These are phyloP conservation scores for Phyllosticta citrichinensis DNA, from an alignment of 2,329 filamentous ascomycete species.

Conservation along the genomic window DNA sequence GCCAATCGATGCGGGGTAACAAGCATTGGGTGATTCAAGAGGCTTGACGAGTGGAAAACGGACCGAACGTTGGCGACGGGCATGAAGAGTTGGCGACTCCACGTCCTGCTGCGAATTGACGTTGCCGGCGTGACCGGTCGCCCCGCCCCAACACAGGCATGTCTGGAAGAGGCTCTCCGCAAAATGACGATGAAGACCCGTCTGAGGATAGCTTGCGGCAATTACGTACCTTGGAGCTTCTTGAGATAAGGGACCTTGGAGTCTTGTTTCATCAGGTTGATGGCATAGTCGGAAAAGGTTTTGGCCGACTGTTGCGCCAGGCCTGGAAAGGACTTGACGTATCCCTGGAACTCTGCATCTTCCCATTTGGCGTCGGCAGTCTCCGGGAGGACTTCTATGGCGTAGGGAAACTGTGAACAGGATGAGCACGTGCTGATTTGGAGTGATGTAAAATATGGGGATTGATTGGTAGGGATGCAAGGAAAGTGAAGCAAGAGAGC, in stretches of 20 bases:
- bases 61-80: conserved; percentile 1
- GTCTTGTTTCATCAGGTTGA: conserved; percentile 60
- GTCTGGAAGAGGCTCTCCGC: not conserved
- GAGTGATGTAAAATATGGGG: not conserved
- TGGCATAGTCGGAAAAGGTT: conserved; percentile 56
- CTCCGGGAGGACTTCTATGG: conserved; percentile 54
- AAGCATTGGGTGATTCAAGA: not conserved
- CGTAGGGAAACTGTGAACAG: conserved; percentile 61
- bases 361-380: conserved; percentile 60
- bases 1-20: not conserved
- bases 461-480: not conserved
- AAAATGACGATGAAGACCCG: not conserved
- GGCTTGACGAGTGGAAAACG: not conserved
- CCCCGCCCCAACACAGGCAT: too few relatives aligned
- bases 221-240: conserved; percentile 51
- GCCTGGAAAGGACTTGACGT: conserved; percentile 61
- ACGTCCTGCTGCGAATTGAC: not conserved
- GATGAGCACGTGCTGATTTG: not conserved
- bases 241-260: conserved; percentile 71
- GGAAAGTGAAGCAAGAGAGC: not conserved
- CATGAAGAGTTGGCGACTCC: not conserved
- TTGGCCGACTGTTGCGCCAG: conserved; percentile 50
- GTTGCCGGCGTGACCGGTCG: not conserved
- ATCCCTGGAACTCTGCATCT: conserved; percentile 51
- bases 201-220: not conserved